These are phyloP conservation scores for Petrea volubilis DNA, from an alignment of 257 asterid genomes.

Conservation along the genomic window DNA sequence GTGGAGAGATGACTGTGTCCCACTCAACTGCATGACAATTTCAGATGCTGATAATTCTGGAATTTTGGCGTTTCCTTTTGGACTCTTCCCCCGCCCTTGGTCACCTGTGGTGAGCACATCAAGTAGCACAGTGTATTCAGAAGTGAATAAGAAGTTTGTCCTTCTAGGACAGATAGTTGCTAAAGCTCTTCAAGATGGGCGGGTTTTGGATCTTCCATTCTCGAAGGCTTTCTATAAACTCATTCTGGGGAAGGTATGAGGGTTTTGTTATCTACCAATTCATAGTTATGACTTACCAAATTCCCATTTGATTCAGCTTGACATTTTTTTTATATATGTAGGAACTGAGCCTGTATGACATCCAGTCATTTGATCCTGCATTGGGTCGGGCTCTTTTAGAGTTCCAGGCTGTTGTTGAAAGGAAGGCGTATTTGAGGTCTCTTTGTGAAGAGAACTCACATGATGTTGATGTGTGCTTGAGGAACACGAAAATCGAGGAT, in stretches of 20 bases:
- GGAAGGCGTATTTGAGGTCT: conserved; percentile 54
- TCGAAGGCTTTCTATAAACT: conserved; percentile 87
- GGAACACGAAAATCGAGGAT: conserved; percentile 72
- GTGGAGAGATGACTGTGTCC: conserved; percentile 82
- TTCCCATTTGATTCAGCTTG: conserved; percentile 7
- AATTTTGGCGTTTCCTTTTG: conserved; percentile 51
- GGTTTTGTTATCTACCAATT: background rate
- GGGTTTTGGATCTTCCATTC: conserved; percentile 88
- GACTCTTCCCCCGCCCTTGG: conserved; percentile 97
- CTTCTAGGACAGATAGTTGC: conserved; percentile 87
- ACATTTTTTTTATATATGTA: conserved; percentile 24
- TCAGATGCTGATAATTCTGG: conserved; percentile 44
- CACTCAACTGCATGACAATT: conserved; percentile 22
- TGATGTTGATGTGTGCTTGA: conserved; percentile 45
- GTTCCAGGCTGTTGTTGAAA: conserved; percentile 74
- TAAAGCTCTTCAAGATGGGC: conserved; percentile 89
- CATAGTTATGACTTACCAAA: conserved; percentile 10
- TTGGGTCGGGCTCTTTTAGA: conserved; percentile 76
- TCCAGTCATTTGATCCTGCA: conserved; percentile 83
- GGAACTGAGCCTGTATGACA: conserved; percentile 80
- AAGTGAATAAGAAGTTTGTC: conserved; percentile 59
- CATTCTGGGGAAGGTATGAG: conserved; percentile 74
- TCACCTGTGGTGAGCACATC: conserved; percentile 40
- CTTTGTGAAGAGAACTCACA: conserved; percentile 32
- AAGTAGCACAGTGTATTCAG: conserved; percentile 43